phyloP scores from a whole-genome alignment of 768 basidiomycete species.

The Mycena galopus region DNA sequence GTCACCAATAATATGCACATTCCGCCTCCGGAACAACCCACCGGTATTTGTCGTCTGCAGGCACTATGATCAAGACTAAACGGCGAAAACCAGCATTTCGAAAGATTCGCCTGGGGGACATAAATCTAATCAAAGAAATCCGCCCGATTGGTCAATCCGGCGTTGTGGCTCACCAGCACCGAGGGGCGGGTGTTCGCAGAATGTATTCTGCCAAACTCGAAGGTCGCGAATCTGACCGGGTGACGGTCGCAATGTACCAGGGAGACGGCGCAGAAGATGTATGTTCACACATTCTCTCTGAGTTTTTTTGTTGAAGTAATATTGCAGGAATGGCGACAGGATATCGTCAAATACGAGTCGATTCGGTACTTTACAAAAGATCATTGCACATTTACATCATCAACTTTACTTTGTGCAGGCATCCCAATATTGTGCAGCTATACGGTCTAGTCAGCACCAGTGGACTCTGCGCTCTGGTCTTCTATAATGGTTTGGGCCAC shows the following conservation, averaged over 20 bases:
- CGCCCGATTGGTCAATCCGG: background rate
- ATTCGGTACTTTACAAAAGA: background rate
- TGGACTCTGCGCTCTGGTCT: background rate
- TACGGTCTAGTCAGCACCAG: background rate
- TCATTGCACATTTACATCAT: too few species aligned
- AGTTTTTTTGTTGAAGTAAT: too few species aligned
- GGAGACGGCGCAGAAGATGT: background rate
- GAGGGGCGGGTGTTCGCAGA: background rate
- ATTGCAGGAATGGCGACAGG: background rate
- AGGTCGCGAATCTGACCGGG: background rate
- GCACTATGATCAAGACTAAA: too few species aligned
- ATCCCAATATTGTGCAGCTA: background rate
- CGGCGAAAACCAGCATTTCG: slow-evolving; percentile 3
- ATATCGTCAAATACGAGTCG: background rate
- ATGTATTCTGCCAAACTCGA: background rate
- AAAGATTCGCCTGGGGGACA: background rate
- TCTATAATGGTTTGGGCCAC: background rate
- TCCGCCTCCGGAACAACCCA: too few species aligned
- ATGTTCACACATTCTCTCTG: too few species aligned
- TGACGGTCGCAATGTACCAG: slow-evolving; percentile 8
- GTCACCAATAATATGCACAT: too few species aligned
- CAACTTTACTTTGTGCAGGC: background rate
- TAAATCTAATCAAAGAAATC: background rate
- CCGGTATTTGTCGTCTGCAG: too few species aligned
- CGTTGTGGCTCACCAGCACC: background rate